Evolutionary conservation across 164 flowering plant genomes (phyloP).

Genomic region (Amborella trichopoda): DNA sequence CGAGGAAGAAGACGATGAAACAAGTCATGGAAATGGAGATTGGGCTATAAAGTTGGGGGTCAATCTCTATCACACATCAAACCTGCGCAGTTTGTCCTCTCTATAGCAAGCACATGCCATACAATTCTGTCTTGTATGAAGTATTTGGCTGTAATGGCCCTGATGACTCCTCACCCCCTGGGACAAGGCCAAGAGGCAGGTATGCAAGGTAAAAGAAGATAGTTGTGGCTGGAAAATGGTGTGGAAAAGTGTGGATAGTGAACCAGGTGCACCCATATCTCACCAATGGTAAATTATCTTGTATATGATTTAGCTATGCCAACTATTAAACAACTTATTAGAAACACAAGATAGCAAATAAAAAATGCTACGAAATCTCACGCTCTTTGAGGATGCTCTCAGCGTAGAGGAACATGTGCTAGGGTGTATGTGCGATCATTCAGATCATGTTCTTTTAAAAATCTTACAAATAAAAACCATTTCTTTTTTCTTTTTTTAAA

Average conservation of each 20-base stretch:
- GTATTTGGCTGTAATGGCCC: constrained; percentile 70
- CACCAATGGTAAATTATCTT: too few species aligned
- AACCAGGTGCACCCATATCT: constrained; percentile 85
- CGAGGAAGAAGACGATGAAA: constrained; percentile 67
- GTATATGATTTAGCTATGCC: too few species aligned
- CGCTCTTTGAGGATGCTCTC: too few species aligned
- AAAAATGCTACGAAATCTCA: too few species aligned
- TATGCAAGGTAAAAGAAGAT: constrained; percentile 47
- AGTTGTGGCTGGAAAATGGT: constrained; percentile 91
- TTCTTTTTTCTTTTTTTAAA: too few species aligned
- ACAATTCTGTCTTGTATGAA: constrained; percentile 65
- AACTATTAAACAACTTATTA: too few species aligned
- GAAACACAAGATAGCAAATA: too few species aligned
- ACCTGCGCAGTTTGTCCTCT: constrained; percentile 82
- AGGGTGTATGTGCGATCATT: too few species aligned
- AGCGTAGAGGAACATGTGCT: too few species aligned
- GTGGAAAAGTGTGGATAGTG: constrained; percentile 99
- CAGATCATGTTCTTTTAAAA: too few species aligned
- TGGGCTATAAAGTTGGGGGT: constrained; percentile 94
- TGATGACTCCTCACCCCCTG: constrained; percentile 22
- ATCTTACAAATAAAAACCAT: too few species aligned
- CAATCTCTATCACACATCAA: constrained; percentile 80
- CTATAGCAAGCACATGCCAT: constrained; percentile 93
- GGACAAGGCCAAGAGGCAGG: constrained; percentile 20
- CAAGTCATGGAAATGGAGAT: constrained; percentile 60